Percentiles rank a stretch among this genome's conserved stretches.
Evolutionary conservation across 768 basidiomycete species (phyloP).

Genomic region (Boletus reticulatus): DNA sequence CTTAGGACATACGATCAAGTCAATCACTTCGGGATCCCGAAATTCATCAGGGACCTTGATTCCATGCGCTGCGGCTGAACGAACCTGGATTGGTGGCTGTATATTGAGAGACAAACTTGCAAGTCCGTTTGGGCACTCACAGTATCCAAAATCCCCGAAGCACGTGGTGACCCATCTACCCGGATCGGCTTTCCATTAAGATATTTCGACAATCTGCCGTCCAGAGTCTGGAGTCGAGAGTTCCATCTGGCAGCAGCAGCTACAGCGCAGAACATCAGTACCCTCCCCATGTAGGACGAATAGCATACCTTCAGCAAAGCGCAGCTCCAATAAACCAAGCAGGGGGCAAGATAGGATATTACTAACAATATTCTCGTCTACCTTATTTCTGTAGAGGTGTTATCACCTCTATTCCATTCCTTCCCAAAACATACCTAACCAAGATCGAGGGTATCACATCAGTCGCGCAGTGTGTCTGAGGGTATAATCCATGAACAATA

Average conservation of each 20-base stretch:
- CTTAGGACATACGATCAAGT: slow-evolving; percentile 49
- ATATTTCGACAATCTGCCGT: slow-evolving; percentile 66
- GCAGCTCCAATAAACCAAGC: slow-evolving; percentile 56
- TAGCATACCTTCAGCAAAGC: slow-evolving; percentile 60
- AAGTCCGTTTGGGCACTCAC: slow-evolving; percentile 29
- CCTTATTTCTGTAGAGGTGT: slow-evolving; percentile 48
- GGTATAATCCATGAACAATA: slow-evolving; percentile 72
- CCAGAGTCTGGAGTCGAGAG: slow-evolving; percentile 55
- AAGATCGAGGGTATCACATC: slow-evolving; percentile 49
- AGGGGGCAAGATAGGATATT: slow-evolving; percentile 69
- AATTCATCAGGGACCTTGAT: slow-evolving; percentile 72
- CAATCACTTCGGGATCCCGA: slow-evolving; percentile 56
- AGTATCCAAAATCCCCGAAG: slow-evolving; percentile 74
- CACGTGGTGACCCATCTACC: slow-evolving; percentile 72
- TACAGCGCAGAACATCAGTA: slow-evolving; percentile 22
- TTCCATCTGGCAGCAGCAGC: slow-evolving; percentile 69
- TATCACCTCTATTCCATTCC: background rate
- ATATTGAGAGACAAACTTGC: background rate
- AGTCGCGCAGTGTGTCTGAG: slow-evolving; percentile 44
- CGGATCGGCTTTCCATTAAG: slow-evolving; percentile 66
- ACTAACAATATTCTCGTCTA: slow-evolving; percentile 69
- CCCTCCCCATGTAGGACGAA: background rate
- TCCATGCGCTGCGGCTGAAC: slow-evolving; percentile 69
- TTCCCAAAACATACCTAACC: slow-evolving; percentile 44
- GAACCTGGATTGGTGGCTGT: slow-evolving; percentile 41